Evolutionary conservation across 2,329 filamentous ascomycete genomes (phyloP).

Genomic region (Alternaria arborescens): DNA sequence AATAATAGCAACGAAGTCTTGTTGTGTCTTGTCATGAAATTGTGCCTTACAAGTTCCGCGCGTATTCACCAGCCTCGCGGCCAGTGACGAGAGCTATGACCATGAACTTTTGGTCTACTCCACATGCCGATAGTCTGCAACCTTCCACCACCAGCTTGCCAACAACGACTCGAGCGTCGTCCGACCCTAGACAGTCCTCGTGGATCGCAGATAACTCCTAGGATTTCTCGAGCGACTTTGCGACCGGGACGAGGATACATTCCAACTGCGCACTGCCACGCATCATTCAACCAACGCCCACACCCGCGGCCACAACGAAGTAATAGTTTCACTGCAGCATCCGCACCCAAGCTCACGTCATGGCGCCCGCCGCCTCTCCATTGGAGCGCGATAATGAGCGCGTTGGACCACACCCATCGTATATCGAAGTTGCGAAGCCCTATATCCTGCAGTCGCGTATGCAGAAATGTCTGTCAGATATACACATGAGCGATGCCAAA

Average conservation of each 20-base stretch:
- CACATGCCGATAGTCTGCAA: constrained; percentile 13
- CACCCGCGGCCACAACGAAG: background rate
- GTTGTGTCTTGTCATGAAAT: background rate
- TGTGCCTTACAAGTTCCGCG: background rate
- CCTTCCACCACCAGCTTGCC: background rate
- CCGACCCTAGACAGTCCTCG: too few relatives aligned
- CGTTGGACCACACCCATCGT: constrained; percentile 67
- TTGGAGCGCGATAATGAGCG: constrained; percentile 35
- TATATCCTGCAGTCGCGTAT: constrained; percentile 86
- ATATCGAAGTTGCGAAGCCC: constrained; percentile 72
- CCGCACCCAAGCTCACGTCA: constrained; percentile 14
- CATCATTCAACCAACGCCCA: background rate
- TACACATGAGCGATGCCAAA: constrained; percentile 76
- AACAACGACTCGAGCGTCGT: background rate
- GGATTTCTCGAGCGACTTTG: background rate
- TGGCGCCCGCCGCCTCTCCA: constrained; percentile 44
- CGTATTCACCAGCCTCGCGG: background rate
- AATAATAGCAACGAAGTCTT: background rate
- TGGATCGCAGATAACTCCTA: background rate
- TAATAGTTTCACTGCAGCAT: background rate
- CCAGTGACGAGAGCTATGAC: constrained; percentile 29
- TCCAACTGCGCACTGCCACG: background rate
- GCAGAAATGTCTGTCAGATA: constrained; percentile 73
- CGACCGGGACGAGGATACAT: background rate
- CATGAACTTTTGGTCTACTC: constrained; percentile 22